Base-by-base conservation (phyloP, 768 basidiomycete species). In the Russula abietina region DNA sequence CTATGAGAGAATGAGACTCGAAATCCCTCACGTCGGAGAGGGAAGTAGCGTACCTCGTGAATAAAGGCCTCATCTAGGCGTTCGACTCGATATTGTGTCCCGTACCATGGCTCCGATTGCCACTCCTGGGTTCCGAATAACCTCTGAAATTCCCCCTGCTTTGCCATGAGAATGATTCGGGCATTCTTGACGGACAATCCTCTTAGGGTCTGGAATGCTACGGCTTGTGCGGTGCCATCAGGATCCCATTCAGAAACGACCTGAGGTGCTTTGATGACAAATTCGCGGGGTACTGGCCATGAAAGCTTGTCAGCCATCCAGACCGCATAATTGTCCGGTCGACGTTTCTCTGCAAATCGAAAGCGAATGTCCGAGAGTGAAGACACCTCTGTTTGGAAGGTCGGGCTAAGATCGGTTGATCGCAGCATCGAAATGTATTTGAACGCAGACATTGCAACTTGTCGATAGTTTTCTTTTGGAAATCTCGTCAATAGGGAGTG, bases 71-170 rank as follows among this genome's bases (percentile, higher is more conserved):
- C 74, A 55, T 87, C 83, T 71, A 89, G 83, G 56, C 77, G 79
- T 67, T 90, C 82, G n/a, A 95, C 83, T 39, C 78, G 78, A 73
- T 95, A 98, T 65, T 84, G 81, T 2, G 97, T 98, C 5, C 89
- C 92, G 73, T 99, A 99, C 85, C 93, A 93, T 48, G 88, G 86
- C 74, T 98, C 97, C 49, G 81, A 83, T 66, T 81, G 70, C 91
- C 91, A 93, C 16, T 69, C 61, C 11, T 73, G 68, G 41, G 75
- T 73, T 16, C 77, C 76, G 28, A 74, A 72, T 58, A 88, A 76
- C 45, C 86, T 77, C 57, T 78, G 79, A 49, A 79, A 77, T 33
- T 82, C 87, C 64, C 85, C 82, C 48, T 81, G 83, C 71, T 84
- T 84, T n/a, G 87, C 87, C 82, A 92, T 91, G 45, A 99, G 73